phyloP scores from a whole-genome alignment of 192 early-diverging fungal species.

The Backusella macrospora region DNA sequence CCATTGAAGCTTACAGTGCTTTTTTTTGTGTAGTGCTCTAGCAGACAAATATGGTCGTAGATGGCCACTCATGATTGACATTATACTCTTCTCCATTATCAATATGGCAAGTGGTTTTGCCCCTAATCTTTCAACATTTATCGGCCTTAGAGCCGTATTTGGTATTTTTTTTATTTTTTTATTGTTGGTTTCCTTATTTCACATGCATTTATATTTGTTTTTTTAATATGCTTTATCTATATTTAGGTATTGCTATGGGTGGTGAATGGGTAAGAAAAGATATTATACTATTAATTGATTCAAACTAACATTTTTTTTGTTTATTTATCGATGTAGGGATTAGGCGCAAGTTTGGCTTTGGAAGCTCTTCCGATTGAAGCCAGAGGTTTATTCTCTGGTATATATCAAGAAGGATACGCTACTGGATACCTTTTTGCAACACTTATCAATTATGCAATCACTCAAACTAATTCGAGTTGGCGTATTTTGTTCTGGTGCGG shows the following conservation, averaged over 20 bases:
- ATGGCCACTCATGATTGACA: constrained; percentile 68
- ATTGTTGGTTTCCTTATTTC: background rate
- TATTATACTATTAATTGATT: background rate
- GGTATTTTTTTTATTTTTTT: constrained; percentile 33
- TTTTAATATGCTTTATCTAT: background rate
- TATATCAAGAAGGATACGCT: constrained; percentile 71
- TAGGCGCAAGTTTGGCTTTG: constrained; percentile 73
- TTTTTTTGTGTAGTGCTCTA: constrained; percentile 40
- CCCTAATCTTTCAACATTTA: constrained; percentile 60
- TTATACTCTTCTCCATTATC: constrained; percentile 62
- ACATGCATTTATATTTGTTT: background rate
- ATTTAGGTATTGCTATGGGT: constrained; percentile 59
- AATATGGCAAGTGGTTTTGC: constrained; percentile 70
- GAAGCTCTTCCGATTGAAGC: constrained; percentile 68
- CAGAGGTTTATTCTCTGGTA: constrained; percentile 75
- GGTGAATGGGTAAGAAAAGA: constrained; percentile 35
- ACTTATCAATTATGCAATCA: constrained; percentile 60
- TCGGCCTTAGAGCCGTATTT: constrained; percentile 61
- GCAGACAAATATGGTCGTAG: constrained; percentile 73
- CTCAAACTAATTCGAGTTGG: constrained; percentile 56
- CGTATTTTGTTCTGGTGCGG: constrained; percentile 73
- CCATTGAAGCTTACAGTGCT: background rate
- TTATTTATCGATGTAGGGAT: constrained; percentile 52
- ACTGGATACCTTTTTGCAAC: constrained; percentile 69
- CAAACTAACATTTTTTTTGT: background rate